Evolutionary conservation across 768 basidiomycete species (phyloP), one percentile per base, ranked within the genome.

Genomic region (Coprinellus micaceus): DNA sequence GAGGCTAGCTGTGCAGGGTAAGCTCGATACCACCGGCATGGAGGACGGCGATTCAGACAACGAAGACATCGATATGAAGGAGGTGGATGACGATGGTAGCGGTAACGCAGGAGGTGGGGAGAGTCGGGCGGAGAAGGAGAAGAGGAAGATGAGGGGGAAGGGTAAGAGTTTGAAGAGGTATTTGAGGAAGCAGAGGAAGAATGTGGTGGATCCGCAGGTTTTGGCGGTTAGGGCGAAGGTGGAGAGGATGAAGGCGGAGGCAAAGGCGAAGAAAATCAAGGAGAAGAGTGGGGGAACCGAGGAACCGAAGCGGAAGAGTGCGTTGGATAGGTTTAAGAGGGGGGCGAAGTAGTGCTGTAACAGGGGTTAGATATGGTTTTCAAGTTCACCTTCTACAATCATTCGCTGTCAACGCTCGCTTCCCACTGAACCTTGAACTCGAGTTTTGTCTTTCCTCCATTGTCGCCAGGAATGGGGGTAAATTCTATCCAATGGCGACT

Each of bases 121-220:
- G 33, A 57, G 61, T 25, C 73, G 63, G 61, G 74, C 69, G 60
- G 75, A 76, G 63, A 74, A 75, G 64, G 83, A 87, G 68, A 91
- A 85, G 75, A 81, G 81, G 64, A 88, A 83, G 77, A 92, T 90
- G 88, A 82, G 93, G 30, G 94, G 94, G 15, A 94, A 87, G 68
- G 84, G 83, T 24, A 94, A 92, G 78, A 88, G 84, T 67, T 66
- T 94, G 66, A 96, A 94, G 70, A 77, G 93, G 45, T 89, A 84
- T 69, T 69, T 97, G 59, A 81, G 91, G 64, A 97, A 94, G 76
- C 90, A 96, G 71, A 84, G 92, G 68, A 94, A 95, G 77, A 97
- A 98, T 65, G 91, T 98, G 47, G 83, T 98, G 59, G 94, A 98
- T 67, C 91, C 92, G 22, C 78, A 81, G 54, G 78, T 51, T 76